phyloP scores from a whole-genome alignment of 1,284 basidiomycete genomes.

The Boletellus deceptivus region DNA sequence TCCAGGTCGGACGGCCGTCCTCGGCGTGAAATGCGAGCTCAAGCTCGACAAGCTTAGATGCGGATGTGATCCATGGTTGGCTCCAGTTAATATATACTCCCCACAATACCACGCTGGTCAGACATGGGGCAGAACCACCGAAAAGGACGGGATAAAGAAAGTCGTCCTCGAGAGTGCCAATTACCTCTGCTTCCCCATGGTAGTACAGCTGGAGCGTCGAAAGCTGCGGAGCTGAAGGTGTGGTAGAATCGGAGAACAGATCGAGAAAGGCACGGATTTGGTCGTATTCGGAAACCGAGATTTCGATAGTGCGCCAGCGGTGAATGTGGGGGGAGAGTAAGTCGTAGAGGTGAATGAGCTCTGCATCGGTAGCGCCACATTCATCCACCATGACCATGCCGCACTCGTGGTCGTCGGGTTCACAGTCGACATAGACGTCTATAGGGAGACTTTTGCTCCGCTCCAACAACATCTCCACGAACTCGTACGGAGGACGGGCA shows the following conservation, averaged over 20 bases:
- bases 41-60: conserved; percentile 42
- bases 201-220: conserved; percentile 50
- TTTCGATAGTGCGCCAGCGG: conserved; percentile 50
- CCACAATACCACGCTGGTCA: conserved; percentile 51
- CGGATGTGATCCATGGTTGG: conserved; percentile 39
- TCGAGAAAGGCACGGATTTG: conserved; percentile 47
- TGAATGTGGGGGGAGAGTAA: conserved; percentile 50
- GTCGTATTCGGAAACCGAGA: conserved; percentile 43
- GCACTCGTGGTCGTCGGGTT: neutral
- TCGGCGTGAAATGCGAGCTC: conserved; percentile 56
- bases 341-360: conserved; percentile 43
- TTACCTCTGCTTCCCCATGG: conserved; percentile 40
- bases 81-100: conserved; percentile 66
- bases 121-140: conserved; percentile 50
- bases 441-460: conserved; percentile 28
- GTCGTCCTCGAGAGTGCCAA: conserved; percentile 31
- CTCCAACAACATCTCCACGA: conserved; percentile 12
- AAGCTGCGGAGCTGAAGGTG: conserved; percentile 48
- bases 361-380: conserved; percentile 7
- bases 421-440: conserved; percentile 21
- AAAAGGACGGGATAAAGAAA: conserved; percentile 39
- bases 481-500: conserved; percentile 14
- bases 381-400: neutral
- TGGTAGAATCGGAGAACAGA: conserved; percentile 14
- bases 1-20: conserved; percentile 56